Percentiles rank a stretch among this genome's conserved stretches.
Conservation (phyloP, 352 stramenopile genomes). For the Phytophthora pinifolia region DNA sequence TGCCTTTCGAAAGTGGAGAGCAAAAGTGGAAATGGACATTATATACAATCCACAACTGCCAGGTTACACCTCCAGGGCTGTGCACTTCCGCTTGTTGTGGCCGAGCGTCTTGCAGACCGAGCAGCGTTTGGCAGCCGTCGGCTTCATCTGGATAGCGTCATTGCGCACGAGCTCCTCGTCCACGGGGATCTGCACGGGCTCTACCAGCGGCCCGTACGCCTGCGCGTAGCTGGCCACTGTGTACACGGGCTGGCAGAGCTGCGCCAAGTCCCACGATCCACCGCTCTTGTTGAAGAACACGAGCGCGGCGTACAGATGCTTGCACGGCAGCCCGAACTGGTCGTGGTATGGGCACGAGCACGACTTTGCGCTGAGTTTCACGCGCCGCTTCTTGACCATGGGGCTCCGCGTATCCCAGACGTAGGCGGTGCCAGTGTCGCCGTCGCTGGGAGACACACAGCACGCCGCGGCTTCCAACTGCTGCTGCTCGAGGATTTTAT, state of each 20-base stretch:
- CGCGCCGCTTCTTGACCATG: slow-evolving; percentile 38
- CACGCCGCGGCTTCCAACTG: slow-evolving; percentile 34
- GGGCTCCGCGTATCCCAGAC: slow-evolving; percentile 32
- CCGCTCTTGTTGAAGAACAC: slow-evolving; percentile 44
- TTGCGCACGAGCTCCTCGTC: slow-evolving; percentile 52
- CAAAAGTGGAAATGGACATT: too few relatives aligned
- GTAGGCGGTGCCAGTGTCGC: slow-evolving; percentile 40
- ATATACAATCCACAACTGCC: not conserved
- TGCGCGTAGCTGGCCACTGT: slow-evolving; percentile 31
- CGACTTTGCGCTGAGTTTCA: slow-evolving; percentile 32
- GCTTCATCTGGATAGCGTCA: slow-evolving; percentile 35
- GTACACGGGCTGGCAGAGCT: slow-evolving; percentile 38
- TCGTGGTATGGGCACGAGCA: slow-evolving; percentile 42
- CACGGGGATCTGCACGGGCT: slow-evolving; percentile 40
- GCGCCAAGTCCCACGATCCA: slow-evolving; percentile 33
- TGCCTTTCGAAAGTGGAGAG: too few relatives aligned
- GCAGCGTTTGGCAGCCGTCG: slow-evolving; percentile 33
- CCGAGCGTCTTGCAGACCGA: slow-evolving; percentile 45
- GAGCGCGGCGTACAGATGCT: slow-evolving; percentile 37
- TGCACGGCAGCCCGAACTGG: slow-evolving; percentile 41
- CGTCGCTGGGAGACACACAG: slow-evolving; percentile 44
- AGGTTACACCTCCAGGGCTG: slow-evolving; percentile 19
- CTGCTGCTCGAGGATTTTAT: slow-evolving; percentile 33
- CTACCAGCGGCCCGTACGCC: slow-evolving; percentile 28
- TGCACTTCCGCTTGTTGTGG: slow-evolving; percentile 48